phyloP scores from a whole-genome alignment of 257 asterid genomes.

The Cinchona pubescens region DNA sequence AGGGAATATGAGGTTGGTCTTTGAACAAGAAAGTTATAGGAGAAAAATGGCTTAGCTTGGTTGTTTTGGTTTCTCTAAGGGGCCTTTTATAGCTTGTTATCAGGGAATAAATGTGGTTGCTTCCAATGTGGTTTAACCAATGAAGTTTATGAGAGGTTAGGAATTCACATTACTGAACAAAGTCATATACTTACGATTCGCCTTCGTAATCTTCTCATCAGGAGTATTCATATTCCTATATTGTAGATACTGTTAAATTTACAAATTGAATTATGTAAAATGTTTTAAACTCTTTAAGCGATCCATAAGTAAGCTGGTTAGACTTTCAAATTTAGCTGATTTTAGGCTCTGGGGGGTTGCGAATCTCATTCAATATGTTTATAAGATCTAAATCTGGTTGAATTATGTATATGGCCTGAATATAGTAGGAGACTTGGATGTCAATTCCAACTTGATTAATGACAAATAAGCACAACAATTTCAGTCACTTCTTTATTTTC shows the following conservation, averaged over 20 bases:
- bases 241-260: neutral
- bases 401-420: too few relatives aligned
- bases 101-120: conserved; percentile 57
- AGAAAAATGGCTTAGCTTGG: conserved; percentile 18
- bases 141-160: conserved; percentile 36
- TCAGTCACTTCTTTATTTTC: neutral
- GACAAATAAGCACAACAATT: neutral
- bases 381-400: neutral
- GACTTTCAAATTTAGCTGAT: neutral
- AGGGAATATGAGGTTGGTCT: neutral
- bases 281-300: neutral
- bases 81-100: conserved; percentile 39
- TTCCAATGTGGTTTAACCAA: conserved; percentile 34
- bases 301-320: neutral
- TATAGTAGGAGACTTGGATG: neutral
- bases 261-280: too few relatives aligned
- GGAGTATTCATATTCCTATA: neutral
- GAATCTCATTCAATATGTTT: neutral
- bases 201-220: neutral
- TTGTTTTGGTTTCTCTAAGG: conserved; percentile 10
- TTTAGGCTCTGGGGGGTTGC: neutral
- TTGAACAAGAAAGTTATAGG: neutral
- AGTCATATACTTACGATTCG: neutral
- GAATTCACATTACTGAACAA: conserved; percentile 26
- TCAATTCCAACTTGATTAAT: neutral